A percentile compares a stretch with the other conserved stretches of the same genome.
These are phyloP conservation scores for Fusarium pilosicola DNA, from an alignment of 2,329 filamentous ascomycete species.

Conservation along the genomic window DNA sequence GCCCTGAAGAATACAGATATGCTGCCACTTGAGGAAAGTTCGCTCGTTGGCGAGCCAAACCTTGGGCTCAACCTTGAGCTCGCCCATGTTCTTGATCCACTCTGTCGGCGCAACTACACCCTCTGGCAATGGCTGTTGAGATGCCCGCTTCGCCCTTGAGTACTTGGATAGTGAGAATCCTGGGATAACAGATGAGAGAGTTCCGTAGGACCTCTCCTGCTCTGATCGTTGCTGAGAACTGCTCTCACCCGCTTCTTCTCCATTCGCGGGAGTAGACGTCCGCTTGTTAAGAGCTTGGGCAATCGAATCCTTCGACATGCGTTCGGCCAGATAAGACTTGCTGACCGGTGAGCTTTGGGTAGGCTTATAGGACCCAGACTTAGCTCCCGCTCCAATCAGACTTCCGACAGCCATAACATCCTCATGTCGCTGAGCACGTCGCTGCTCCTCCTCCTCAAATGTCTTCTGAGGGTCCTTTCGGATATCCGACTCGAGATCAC, in stretches of 20 bases:
- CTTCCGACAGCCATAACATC: conserved; percentile 91
- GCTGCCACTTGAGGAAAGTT: conserved; percentile 99
- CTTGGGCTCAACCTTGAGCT: conserved; percentile 93
- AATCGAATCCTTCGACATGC: conserved; percentile 56
- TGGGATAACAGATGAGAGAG: conserved; percentile 79
- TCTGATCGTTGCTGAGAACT: conserved; percentile 51
- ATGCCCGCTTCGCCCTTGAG: conserved; percentile 65
- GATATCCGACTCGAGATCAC: conserved; percentile 91
- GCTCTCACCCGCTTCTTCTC: conserved; percentile 51
- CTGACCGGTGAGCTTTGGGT: conserved; percentile 73
- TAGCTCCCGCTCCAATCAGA: conserved; percentile 76
- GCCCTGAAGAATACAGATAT: conserved; percentile 89
- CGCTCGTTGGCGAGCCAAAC: conserved; percentile 99
- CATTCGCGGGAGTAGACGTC: conserved; percentile 38
- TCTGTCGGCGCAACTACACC: conserved; percentile 86
- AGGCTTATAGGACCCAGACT: conserved; percentile 64
- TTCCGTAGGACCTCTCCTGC: conserved; percentile 57
- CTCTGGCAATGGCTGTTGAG: conserved; percentile 71
- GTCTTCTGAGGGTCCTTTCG: conserved; percentile 90
- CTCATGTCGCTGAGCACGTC: conserved; percentile 81
- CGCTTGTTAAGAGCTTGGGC: conserved; percentile 43
- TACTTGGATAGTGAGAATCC: conserved; percentile 85
- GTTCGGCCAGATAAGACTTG: conserved; percentile 71
- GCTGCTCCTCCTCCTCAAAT: conserved; percentile 90
- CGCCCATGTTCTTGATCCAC: conserved; percentile 95